Percentiles rank a stretch among this genome's conserved stretches.
phyloP scores from a whole-genome alignment of 768 basidiomycete species.

The Tulasnella sp. region DNA sequence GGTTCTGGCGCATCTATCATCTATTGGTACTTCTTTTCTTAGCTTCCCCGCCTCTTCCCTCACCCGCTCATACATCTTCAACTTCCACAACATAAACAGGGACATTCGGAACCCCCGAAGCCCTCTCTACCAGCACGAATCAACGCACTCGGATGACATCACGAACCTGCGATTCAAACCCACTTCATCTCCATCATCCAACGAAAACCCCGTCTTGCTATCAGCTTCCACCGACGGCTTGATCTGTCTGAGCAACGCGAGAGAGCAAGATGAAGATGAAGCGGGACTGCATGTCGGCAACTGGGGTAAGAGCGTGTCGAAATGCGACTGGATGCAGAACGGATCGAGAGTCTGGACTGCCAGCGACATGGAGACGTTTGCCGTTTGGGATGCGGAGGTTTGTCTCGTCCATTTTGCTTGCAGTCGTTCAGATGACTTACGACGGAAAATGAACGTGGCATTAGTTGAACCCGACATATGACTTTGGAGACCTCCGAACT shows the following conservation, averaged over 20 bases:
- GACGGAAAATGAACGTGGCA: not conserved
- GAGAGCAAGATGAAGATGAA: constrained; percentile 86
- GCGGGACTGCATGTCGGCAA: constrained; percentile 80
- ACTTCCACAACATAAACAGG: constrained; percentile 50
- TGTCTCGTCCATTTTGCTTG: constrained; percentile 12
- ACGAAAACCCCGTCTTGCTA: constrained; percentile 57
- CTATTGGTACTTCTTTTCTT: constrained; percentile 65
- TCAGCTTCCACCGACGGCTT: constrained; percentile 87
- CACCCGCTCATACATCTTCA: not conserved
- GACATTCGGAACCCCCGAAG: constrained; percentile 78
- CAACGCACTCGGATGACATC: constrained; percentile 93
- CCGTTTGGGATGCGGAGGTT: constrained; percentile 78
- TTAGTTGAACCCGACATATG: constrained; percentile 37
- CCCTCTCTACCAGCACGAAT: constrained; percentile 74
- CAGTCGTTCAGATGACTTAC: not conserved
- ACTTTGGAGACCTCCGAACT: constrained; percentile 39
- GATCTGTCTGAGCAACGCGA: constrained; percentile 51
- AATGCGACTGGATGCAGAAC: constrained; percentile 62
- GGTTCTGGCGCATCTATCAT: constrained; percentile 76
- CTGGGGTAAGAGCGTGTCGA: constrained; percentile 79
- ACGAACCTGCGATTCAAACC: constrained; percentile 69
- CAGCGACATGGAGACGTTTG: constrained; percentile 95
- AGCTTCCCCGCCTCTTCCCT: constrained; percentile 1
- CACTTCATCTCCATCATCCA: constrained; percentile 38
- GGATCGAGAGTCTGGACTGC: constrained; percentile 66